Evolutionary conservation across 352 stramenopile species (phyloP).

Genomic region (Pythium coloratum): DNA sequence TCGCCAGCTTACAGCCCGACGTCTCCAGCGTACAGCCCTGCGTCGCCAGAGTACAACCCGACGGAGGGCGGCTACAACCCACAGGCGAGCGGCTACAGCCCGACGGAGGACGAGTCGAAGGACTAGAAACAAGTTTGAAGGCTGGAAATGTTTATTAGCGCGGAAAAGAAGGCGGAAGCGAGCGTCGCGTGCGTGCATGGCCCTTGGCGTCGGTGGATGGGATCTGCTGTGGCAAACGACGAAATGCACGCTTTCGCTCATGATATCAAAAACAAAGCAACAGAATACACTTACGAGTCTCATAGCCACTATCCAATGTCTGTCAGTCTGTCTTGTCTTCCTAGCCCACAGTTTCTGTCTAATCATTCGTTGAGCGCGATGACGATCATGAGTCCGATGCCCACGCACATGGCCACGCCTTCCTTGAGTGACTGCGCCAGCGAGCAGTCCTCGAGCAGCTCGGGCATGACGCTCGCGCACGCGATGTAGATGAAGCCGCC

Average conservation of each 20-base stretch:
- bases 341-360: background rate
- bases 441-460: slow-evolving; percentile 88
- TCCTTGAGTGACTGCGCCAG: slow-evolving; percentile 72
- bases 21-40: slow-evolving; percentile 46
- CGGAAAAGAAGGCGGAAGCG: background rate
- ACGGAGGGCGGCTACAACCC: slow-evolving; percentile 66
- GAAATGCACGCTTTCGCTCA: background rate
- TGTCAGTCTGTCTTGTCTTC: background rate
- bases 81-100: slow-evolving; percentile 71
- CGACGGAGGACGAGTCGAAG: slow-evolving; percentile 58
- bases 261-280: slow-evolving; percentile 2
- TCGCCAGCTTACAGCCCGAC: slow-evolving; percentile 83
- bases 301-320: background rate
- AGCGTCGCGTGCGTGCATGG: background rate
- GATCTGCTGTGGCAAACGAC: background rate
- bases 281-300: slow-evolving; percentile 5
- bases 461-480: slow-evolving; percentile 88
- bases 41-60: slow-evolving; percentile 66
- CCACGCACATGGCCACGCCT: slow-evolving; percentile 58
- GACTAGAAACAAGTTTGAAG: slow-evolving; percentile 32
- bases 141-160: slow-evolving; percentile 36
- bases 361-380: slow-evolving; percentile 74
- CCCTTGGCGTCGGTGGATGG: background rate
- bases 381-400: slow-evolving; percentile 76
- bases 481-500: slow-evolving; percentile 94